Percentiles rank a stretch among this genome's conserved stretches.
phyloP scores from a whole-genome alignment of 2,329 filamentous ascomycete genomes.

The Tolypocladium ophioglossoides region DNA sequence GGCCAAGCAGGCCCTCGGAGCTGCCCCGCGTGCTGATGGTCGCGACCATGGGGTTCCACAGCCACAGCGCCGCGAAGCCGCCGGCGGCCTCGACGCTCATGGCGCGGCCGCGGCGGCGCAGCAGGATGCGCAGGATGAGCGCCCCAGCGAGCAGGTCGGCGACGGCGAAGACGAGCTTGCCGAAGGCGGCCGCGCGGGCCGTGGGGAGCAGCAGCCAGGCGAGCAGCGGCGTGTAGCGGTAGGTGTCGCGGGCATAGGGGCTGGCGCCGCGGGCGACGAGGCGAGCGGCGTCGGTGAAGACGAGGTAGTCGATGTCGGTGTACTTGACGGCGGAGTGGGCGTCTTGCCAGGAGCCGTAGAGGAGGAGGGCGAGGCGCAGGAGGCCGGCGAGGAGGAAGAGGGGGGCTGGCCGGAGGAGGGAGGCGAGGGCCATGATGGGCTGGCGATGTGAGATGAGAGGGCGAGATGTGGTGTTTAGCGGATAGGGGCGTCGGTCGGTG shows the following conservation, averaged over 20 bases:
- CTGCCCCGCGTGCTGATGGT: constrained; percentile 93
- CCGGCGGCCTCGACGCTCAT: constrained; percentile 48
- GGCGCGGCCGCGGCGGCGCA: constrained; percentile 17
- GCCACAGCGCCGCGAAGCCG: constrained; percentile 77
- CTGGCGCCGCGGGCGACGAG: constrained; percentile 57
- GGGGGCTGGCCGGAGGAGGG: constrained; percentile 24
- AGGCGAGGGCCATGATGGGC: constrained; percentile 1
- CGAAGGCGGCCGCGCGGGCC: constrained; percentile 49
- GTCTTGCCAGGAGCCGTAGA: constrained; percentile 92
- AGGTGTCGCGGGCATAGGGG: constrained; percentile 85
- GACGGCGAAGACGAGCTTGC: constrained; percentile 76
- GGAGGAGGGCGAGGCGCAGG: constrained; percentile 62
- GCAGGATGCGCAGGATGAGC: constrained; percentile 44
- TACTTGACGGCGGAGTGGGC: constrained; percentile 88
- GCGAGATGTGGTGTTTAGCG: neutral
- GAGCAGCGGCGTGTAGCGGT: constrained; percentile 90
- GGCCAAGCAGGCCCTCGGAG: constrained; percentile 81
- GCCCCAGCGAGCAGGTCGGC: constrained; percentile 80
- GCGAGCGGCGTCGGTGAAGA: constrained; percentile 91
- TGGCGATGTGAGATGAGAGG: constrained; percentile 1
- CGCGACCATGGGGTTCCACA: constrained; percentile 96
- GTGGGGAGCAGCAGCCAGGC: constrained; percentile 88
- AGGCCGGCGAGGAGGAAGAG: constrained; percentile 48
- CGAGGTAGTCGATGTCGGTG: constrained; percentile 97
- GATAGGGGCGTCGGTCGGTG: neutral